Evolutionary conservation across 176 grass and related monocot genomes (phyloP).

Genomic region (Aegilops tauschii): DNA sequence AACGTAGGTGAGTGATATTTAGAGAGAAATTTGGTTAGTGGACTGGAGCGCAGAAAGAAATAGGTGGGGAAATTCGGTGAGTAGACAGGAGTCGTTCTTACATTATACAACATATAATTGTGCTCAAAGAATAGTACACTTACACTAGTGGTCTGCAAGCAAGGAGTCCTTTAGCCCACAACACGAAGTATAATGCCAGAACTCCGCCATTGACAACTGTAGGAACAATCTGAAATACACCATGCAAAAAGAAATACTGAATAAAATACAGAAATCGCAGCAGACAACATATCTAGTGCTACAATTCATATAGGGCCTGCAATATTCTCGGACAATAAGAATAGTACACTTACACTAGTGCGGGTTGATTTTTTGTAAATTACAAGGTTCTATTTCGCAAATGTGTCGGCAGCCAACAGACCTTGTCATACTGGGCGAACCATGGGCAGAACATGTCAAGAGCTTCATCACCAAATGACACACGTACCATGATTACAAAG

Average conservation of each 20-base stretch:
- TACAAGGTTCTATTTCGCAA: too few relatives aligned
- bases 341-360: too few relatives aligned
- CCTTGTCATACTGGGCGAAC: too few relatives aligned
- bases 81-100: neutral
- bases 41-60: too few relatives aligned
- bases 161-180: constrained; percentile 95
- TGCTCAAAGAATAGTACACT: constrained; percentile 37
- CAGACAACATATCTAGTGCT: neutral
- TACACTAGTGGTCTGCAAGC: constrained; percentile 89
- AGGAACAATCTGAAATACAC: constrained; percentile 68
- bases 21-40: neutral
- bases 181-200: constrained; percentile 84
- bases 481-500: too few relatives aligned
- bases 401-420: too few relatives aligned
- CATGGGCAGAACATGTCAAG: too few relatives aligned
- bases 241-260: constrained; percentile 7
- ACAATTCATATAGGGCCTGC: too few relatives aligned
- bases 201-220: constrained; percentile 96
- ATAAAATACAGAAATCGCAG: neutral
- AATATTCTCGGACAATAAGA: too few relatives aligned
- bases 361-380: too few relatives aligned
- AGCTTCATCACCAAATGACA: too few relatives aligned
- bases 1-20: neutral
- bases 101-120: neutral
- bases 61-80: too few relatives aligned